phyloP scores from a whole-genome alignment of 331 rosid genomes.

The Pyrus hybrid region DNA sequence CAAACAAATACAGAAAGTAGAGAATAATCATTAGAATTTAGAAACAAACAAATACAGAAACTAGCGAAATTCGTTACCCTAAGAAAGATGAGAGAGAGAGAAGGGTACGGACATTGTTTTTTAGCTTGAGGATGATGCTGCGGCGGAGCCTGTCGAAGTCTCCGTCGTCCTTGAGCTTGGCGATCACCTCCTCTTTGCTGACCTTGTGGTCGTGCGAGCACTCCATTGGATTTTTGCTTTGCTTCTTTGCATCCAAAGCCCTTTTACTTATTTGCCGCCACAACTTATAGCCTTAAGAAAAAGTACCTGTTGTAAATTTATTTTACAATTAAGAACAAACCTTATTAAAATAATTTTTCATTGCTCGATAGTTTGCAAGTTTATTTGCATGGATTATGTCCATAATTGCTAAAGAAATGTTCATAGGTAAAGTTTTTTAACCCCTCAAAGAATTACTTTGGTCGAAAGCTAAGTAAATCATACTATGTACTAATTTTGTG shows the following conservation, averaged over 20 bases:
- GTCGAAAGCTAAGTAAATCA: too few relatives aligned
- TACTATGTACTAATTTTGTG: too few relatives aligned
- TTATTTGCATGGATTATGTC: too few relatives aligned
- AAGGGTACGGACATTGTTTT: constrained; percentile 40
- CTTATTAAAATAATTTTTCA: too few relatives aligned
- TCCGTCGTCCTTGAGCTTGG: constrained; percentile 72
- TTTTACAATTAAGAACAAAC: too few relatives aligned
- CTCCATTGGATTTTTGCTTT: constrained; percentile 1
- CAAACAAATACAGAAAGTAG: not conserved
- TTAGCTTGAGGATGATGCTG: constrained; percentile 57
- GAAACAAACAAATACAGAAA: not conserved
- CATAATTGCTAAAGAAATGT: too few relatives aligned
- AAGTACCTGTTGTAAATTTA: too few relatives aligned
- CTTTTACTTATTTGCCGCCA: not conserved
- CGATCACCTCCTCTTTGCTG: constrained; percentile 58
- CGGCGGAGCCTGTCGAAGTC: constrained; percentile 85
- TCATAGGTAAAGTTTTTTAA: too few relatives aligned
- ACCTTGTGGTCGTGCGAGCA: not conserved
- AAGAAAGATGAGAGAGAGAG: constrained; percentile 8
- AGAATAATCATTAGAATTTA: not conserved
- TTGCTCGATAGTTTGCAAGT: too few relatives aligned
- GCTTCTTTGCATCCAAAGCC: not conserved
- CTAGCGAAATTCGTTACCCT: not conserved
- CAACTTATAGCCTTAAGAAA: not conserved
- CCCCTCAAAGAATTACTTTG: too few relatives aligned